These are phyloP conservation scores for Darksidea phi DNA, from an alignment of 495 filamentous ascomycete genomes.

Conservation along the genomic window DNA sequence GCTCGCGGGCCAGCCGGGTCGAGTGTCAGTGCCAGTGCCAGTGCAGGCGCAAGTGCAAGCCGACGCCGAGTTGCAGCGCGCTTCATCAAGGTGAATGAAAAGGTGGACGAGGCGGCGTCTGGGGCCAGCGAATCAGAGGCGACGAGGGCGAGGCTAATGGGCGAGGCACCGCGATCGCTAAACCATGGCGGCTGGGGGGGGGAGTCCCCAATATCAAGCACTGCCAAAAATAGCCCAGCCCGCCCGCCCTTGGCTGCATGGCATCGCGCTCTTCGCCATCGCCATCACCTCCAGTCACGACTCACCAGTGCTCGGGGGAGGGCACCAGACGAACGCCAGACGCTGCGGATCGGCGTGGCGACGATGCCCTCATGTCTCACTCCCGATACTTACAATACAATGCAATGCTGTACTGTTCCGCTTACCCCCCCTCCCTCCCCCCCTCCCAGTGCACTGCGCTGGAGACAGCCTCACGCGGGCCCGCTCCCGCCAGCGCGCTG, in stretches of 20 bases:
- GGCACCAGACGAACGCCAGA: not conserved
- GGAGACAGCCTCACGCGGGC: too few relatives aligned
- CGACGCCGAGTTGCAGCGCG: conserved; percentile 2
- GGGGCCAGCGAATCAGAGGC: not conserved
- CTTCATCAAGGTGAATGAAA: not conserved
- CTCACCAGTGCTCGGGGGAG: not conserved
- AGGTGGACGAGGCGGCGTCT: too few relatives aligned
- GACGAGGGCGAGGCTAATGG: not conserved
- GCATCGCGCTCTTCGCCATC: not conserved
- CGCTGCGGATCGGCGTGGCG: too few relatives aligned
- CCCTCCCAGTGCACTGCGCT: not conserved
- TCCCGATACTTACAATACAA: not conserved
- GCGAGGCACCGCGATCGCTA: conserved; percentile 31
- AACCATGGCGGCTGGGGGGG: conserved; percentile 23
- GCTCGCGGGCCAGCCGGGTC: too few relatives aligned
- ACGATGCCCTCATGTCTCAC: too few relatives aligned
- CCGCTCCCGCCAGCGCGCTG: conserved; percentile 5
- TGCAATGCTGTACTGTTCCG: not conserved
- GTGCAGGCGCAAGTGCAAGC: not conserved
- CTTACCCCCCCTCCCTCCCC: not conserved
- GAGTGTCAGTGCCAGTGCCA: too few relatives aligned
- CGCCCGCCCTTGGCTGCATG: conserved; percentile 18
- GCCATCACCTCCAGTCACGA: not conserved
- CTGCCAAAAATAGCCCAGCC: conserved; percentile 26
- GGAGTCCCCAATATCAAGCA: conserved; percentile 23